Evolutionary conservation across 805 yeast species (phyloP).

Genomic region (Pichia paraexigua): DNA sequence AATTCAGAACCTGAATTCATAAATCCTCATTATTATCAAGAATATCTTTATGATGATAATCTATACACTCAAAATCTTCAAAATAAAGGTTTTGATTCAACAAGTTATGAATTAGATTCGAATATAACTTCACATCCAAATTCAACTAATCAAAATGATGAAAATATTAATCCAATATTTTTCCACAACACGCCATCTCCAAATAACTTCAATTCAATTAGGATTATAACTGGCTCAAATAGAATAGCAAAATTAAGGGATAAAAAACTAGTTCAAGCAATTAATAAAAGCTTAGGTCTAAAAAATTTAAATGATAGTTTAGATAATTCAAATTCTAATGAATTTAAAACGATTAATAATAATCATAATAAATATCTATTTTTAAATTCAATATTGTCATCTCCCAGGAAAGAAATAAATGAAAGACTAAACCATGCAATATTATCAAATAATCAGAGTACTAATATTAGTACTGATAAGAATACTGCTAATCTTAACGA

Average conservation of each 20-base stretch:
- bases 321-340: neutral
- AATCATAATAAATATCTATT: neutral
- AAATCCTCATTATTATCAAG: slow-evolving; percentile 1
- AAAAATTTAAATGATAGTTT: neutral
- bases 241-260: slow-evolving; percentile 6
- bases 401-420: slow-evolving; percentile 3
- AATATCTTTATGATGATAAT: slow-evolving; percentile 1
- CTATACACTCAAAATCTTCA: neutral
- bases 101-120: slow-evolving; percentile 8
- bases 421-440: slow-evolving; percentile 1
- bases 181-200: slow-evolving; percentile 9
- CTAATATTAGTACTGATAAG: too few species aligned
- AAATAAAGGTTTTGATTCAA: slow-evolving; percentile 4
- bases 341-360: neutral
- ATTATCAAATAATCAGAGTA: neutral
- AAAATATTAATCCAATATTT: slow-evolving; percentile 5
- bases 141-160: neutral
- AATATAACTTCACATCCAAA: neutral
- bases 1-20: neutral
- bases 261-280: slow-evolving; percentile 5
- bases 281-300: slow-evolving; percentile 2
- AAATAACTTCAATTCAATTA: slow-evolving; percentile 3
- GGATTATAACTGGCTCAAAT: slow-evolving; percentile 7
- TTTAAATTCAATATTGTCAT: neutral
- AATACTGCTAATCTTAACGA: neutral